Base-by-base conservation (phyloP, 1,284 basidiomycete genomes). In the Xerocomus amazonicus region DNA sequence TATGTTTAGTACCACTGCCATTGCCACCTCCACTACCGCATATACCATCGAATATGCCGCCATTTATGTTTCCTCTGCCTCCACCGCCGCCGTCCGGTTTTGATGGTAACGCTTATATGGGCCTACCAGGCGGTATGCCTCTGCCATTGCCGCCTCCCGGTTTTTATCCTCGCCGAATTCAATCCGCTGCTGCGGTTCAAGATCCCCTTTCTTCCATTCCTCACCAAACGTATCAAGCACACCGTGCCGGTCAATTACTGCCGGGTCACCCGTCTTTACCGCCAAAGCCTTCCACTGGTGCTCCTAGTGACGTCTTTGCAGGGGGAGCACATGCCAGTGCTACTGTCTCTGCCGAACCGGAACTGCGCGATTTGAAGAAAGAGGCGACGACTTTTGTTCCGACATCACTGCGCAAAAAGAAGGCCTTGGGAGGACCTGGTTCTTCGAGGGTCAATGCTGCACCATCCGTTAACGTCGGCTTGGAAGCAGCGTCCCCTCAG, bases 301-400 rank as follows among this genome's bases (percentile, higher is more conserved):
- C 26, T 27, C 52, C 33, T 16, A 65, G 63, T 39, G 51, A 66
- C 47, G 57, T 63, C 57, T 68, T 76, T 10, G 85, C 87, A 0
- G 84, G 82, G 34, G 54, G 56, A 23, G 23, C 41, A 26, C 62
- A 47, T 9, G 59, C 64, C 48, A 69, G 77, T 7, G 90, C 90
- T 1, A 87, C 81, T 1, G 82, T 96, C 48, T 84, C 80, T 14
- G 92, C 92, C 1, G 91, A 75, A 43, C 92, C 94, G 2, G 77
- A 92, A 61, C 69, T 97, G 40, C 86, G 93, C 19, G 90, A 97
- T 66, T 76, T 97, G 56, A 92, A 92, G 72, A 93, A 92, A 67
- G 93, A 97, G 66, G 84, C 87, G 8, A 94, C 91, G 0, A 81
- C 89, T 0, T 97, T 97, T 61, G 82, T 96, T 2, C 93, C 93